phyloP scores from a whole-genome alignment of 2,329 filamentous ascomycete genomes.

The Fusarium mangiferae region DNA sequence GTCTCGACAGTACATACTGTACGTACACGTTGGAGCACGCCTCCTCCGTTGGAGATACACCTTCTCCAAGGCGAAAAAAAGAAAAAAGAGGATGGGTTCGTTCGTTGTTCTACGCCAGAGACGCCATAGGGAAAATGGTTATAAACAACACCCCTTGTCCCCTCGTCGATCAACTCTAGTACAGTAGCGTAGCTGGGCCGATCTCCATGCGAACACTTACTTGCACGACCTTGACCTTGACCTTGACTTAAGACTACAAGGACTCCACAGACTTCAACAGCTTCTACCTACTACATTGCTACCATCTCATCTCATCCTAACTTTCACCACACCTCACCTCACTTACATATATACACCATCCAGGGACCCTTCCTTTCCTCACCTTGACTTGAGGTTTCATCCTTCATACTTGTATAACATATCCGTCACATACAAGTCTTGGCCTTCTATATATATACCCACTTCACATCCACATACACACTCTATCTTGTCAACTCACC shows the following conservation, averaged over 20 bases:
- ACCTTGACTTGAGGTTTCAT: background rate
- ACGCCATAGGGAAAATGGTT: slow-evolving; percentile 31
- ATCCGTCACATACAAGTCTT: slow-evolving; percentile 20
- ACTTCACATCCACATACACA: slow-evolving; percentile 14
- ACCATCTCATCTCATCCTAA: slow-evolving; percentile 32
- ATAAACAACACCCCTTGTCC: slow-evolving; percentile 38
- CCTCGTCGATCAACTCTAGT: slow-evolving; percentile 40
- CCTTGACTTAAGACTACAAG: slow-evolving; percentile 30
- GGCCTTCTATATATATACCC: slow-evolving; percentile 22
- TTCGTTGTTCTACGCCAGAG: slow-evolving; percentile 25
- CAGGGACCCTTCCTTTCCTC: slow-evolving; percentile 3
- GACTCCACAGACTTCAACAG: slow-evolving; percentile 39
- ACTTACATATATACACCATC: slow-evolving; percentile 38
- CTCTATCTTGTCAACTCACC: background rate
- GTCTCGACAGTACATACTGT: background rate
- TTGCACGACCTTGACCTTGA: slow-evolving; percentile 31
- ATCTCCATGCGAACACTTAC: slow-evolving; percentile 46
- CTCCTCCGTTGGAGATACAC: slow-evolving; percentile 13
- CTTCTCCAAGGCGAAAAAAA: slow-evolving; percentile 15
- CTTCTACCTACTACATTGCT: slow-evolving; percentile 1
- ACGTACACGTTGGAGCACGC: background rate
- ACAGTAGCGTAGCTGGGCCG: slow-evolving; percentile 35
- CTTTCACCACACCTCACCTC: slow-evolving; percentile 28
- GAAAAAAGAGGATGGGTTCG: slow-evolving; percentile 11
- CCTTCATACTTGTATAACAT: slow-evolving; percentile 21